Base-by-base conservation (phyloP, 345 rosid species). In the Mallotus nudiflorus region DNA sequence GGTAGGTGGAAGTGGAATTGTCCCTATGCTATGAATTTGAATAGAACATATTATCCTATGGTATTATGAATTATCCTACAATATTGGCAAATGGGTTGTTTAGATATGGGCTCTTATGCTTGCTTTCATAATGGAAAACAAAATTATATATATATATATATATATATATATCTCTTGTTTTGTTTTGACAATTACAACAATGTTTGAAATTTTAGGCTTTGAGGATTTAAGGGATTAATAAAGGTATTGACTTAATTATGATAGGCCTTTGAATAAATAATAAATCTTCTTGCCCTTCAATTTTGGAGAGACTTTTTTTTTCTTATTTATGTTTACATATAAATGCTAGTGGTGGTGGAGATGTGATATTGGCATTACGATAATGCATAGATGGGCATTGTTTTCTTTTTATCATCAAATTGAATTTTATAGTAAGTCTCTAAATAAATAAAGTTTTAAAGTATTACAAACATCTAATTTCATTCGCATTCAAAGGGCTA, bases 41-140 rank as follows among this genome's bases (percentile, higher is more conserved):
- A 66, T 28, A 59, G 39, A 65, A 69, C 66, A 70, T 60, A 42
- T 65, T 73, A 70, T 77, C 76, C 45, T 53, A 27, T 50, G 42
- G 55, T 48, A 61, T 29, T 78, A 76, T 76, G 60, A 71, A 75
- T 68, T 77, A 75, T 83, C 86, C 75, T 70, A 24, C 65, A 61
- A 68, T n/a, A 50, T 51, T 75, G 58, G 55, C 18, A n/a, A 57
- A 57, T 61, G 69, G 75, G 69, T 65, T 75, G 74, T 76, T 76
- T 65, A 4, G 81, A 50, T 45, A 51, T 59, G 71, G 74, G 49
- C 72, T 74, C 29, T 53, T 40, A n/a, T 71, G 49, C 57, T 51
- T 71, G 63, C 39, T 42, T 54, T 53, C 55, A 29, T 81, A 55
- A 79, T 68, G 83, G 74, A 79, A 81, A 79, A 75, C 78, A 53